Conservation (phyloP, 2,329 filamentous ascomycete species). For the Tolypocladium paradoxum region DNA sequence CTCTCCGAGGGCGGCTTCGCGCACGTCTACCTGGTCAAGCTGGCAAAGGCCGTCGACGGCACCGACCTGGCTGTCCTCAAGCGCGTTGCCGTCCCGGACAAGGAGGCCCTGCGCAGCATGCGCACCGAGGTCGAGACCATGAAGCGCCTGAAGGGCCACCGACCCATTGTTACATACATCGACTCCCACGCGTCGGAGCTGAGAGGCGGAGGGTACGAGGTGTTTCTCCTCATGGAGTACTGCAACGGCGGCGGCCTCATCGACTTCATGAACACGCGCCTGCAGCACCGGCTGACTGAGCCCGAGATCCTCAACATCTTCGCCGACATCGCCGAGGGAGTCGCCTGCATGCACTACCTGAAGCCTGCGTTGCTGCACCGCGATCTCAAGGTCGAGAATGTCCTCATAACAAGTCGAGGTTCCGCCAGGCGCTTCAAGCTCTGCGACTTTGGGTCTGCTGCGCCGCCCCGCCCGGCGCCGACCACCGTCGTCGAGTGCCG, state of each 20-base stretch:
- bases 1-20: constrained; percentile 97
- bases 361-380: constrained; percentile 87
- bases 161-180: constrained; percentile 93
- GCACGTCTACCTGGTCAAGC: constrained; percentile 91
- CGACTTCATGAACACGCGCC: constrained; percentile 97
- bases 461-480: constrained; percentile 72
- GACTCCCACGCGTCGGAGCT: constrained; percentile 96
- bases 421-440: constrained; percentile 78
- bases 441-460: constrained; percentile 94
- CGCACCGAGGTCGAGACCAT: constrained; percentile 98
- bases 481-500: constrained; percentile 81
- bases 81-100: constrained; percentile 92
- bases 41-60: constrained; percentile 66
- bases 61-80: constrained; percentile 81
- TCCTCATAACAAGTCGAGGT: constrained; percentile 66
- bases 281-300: constrained; percentile 94
- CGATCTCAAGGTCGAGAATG: constrained; percentile 96
- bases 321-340: constrained; percentile 86
- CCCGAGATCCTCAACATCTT: constrained; percentile 97
- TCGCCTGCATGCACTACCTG: constrained; percentile 98
- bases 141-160: constrained; percentile 97
- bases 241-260: constrained; percentile 92
- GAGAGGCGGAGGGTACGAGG: constrained; percentile 87
- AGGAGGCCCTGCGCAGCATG: constrained; percentile 90
- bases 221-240: constrained; percentile 97